phyloP scores from a whole-genome alignment of 2,329 filamentous ascomycete species.

The Talaromyces sp. region DNA sequence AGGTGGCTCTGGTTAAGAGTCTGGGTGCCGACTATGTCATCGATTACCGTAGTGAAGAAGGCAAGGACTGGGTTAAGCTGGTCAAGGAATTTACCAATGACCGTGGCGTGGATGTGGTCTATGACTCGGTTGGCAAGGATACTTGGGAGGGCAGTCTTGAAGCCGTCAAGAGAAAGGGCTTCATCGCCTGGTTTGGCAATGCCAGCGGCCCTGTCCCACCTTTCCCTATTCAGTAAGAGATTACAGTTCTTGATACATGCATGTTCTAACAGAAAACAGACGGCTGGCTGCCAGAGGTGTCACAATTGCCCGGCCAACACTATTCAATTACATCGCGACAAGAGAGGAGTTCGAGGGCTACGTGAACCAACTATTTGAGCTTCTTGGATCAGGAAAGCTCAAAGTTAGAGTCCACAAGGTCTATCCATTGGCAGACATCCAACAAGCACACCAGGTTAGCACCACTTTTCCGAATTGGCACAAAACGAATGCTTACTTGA shows the following conservation, averaged over 20 bases:
- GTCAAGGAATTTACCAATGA: constrained; percentile 80
- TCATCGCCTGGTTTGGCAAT: constrained; percentile 74
- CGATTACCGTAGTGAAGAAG: constrained; percentile 78
- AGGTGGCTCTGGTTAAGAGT: constrained; percentile 62
- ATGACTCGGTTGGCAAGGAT: constrained; percentile 77
- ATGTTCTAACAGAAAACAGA: constrained; percentile 10
- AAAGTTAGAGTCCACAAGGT: constrained; percentile 69
- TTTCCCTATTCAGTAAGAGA: constrained; percentile 52
- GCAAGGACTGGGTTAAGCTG: constrained; percentile 69
- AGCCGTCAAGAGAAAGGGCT: constrained; percentile 70
- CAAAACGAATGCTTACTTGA: constrained; percentile 1
- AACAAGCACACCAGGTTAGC: constrained; percentile 58
- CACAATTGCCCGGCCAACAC: constrained; percentile 66
- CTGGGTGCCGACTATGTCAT: constrained; percentile 66
- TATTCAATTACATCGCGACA: constrained; percentile 66
- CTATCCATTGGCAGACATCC: constrained; percentile 70
- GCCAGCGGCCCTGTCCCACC: constrained; percentile 74
- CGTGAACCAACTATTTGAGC: constrained; percentile 60
- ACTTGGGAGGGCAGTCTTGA: constrained; percentile 78
- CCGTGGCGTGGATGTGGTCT: constrained; percentile 69
- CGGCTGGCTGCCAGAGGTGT: constrained; percentile 61
- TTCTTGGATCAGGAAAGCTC: constrained; percentile 64
- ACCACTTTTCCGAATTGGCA: not conserved
- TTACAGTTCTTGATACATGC: not conserved
- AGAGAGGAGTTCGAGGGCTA: constrained; percentile 68